Evolutionary conservation across 306 rosid species (phyloP).

Genomic region (Castanea mollissima): DNA sequence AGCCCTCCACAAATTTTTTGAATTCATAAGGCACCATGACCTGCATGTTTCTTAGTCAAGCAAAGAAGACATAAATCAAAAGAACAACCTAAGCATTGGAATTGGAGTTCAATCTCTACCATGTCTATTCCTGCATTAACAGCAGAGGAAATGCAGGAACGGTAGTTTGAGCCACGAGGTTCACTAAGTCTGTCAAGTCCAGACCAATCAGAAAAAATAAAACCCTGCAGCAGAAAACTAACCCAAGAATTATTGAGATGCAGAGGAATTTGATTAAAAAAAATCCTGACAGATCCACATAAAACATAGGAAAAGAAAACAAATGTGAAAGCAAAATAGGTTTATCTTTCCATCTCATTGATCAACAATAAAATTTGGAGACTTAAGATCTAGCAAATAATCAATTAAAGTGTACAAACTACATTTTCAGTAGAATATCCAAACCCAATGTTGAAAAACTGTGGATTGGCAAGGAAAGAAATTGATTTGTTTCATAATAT

Average conservation of each 20-base stretch:
- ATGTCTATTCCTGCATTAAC: conserved; percentile 88
- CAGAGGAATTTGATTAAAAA: neutral
- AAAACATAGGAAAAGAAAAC: neutral
- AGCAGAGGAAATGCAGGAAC: conserved; percentile 55
- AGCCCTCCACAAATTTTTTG: conserved; percentile 27
- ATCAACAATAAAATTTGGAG: neutral
- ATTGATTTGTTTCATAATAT: neutral
- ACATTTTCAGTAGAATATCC: too few species aligned
- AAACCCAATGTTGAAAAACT: too few species aligned
- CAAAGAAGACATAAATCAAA: conserved; percentile 4
- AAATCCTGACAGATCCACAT: neutral
- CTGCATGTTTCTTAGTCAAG: conserved; percentile 24
- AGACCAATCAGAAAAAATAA: conserved; percentile 83
- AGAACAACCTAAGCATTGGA: conserved; percentile 2
- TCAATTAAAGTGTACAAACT: neutral
- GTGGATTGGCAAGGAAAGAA: neutral
- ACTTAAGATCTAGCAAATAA: neutral
- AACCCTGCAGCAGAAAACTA: conserved; percentile 56
- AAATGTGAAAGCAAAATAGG: neutral
- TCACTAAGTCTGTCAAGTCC: conserved; percentile 63
- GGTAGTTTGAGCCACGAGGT: conserved; percentile 65
- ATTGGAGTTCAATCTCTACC: conserved; percentile 44
- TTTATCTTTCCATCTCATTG: neutral
- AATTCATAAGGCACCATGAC: conserved; percentile 52
- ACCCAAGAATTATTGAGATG: neutral